Evolutionary conservation across 306 rosid species (phyloP).

Genomic region (Potentilla sterilis): DNA sequence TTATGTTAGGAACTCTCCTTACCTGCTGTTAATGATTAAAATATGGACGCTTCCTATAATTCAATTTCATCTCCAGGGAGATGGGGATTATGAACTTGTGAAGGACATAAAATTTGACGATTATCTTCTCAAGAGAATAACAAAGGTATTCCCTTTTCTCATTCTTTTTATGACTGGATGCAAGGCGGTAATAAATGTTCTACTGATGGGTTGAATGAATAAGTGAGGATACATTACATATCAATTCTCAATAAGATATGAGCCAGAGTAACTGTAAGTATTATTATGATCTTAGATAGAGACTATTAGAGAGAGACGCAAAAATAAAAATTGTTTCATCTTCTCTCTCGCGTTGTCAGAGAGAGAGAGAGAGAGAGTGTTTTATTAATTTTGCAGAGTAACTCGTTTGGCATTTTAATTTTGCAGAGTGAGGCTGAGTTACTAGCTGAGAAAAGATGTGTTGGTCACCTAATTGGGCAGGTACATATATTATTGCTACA

Average conservation of each 20-base stretch:
- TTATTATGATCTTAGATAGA: background rate
- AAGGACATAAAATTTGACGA: slow-evolving; percentile 73
- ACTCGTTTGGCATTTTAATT: background rate
- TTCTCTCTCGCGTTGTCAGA: background rate
- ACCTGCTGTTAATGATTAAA: slow-evolving; percentile 3
- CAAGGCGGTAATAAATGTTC: background rate
- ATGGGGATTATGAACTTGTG: slow-evolving; percentile 90
- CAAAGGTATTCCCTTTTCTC: slow-evolving; percentile 41
- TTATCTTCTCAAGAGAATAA: slow-evolving; percentile 66
- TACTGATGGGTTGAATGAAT: background rate
- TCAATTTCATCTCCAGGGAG: slow-evolving; percentile 51
- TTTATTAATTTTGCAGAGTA: too few relatives aligned
- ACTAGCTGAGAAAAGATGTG: slow-evolving; percentile 92
- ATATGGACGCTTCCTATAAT: slow-evolving; percentile 1
- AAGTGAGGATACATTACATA: background rate
- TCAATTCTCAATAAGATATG: background rate
- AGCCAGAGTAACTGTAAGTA: background rate
- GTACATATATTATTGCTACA: slow-evolving; percentile 36
- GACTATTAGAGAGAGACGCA: background rate
- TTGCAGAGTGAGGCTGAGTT: slow-evolving; percentile 92
- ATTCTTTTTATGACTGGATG: background rate
- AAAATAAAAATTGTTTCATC: background rate
- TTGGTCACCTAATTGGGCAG: slow-evolving; percentile 96
- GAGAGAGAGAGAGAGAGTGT: background rate
- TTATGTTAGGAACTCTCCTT: slow-evolving; percentile 12